These are phyloP conservation scores for Pichia kluyveri DNA, from an alignment of 805 yeast genomes.

Conservation along the genomic window DNA sequence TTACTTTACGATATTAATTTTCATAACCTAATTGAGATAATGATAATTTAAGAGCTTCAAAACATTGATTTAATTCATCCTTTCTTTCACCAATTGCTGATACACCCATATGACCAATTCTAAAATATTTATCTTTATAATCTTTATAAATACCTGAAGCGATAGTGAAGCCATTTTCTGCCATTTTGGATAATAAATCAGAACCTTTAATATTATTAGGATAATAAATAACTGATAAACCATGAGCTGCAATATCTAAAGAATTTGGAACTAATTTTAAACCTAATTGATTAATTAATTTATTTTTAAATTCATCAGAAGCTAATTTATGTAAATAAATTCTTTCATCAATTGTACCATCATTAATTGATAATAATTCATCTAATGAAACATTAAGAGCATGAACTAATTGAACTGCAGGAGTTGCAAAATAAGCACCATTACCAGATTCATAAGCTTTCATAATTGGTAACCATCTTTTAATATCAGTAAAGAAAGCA, in stretches of 20 bases:
- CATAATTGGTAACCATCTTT: slow-evolving; percentile 86
- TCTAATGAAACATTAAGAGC: slow-evolving; percentile 70
- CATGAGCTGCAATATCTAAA: slow-evolving; percentile 66
- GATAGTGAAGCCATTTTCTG: slow-evolving; percentile 59
- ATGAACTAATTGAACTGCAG: slow-evolving; percentile 81
- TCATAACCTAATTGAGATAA: slow-evolving; percentile 30
- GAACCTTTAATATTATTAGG: slow-evolving; percentile 67
- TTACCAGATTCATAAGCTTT: slow-evolving; percentile 72
- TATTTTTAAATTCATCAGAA: slow-evolving; percentile 57
- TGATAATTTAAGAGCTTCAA: slow-evolving; percentile 36
- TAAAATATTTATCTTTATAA: slow-evolving; percentile 71
- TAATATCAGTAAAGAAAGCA: slow-evolving; percentile 60
- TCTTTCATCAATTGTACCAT: slow-evolving; percentile 43
- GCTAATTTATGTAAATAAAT: slow-evolving; percentile 53
- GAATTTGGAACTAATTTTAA: slow-evolving; percentile 57
- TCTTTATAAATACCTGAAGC: slow-evolving; percentile 90
- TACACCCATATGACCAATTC: slow-evolving; percentile 96
- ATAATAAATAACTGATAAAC: slow-evolving; percentile 76
- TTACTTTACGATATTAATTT: too few species aligned
- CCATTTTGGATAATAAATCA: slow-evolving; percentile 50
- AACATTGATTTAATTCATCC: slow-evolving; percentile 44
- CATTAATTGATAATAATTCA: slow-evolving; percentile 40
- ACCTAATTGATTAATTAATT: slow-evolving; percentile 44
- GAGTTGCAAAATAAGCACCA: slow-evolving; percentile 90
- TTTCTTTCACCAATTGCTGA: slow-evolving; percentile 50